Evolutionary conservation across 176 grass and related monocot species (phyloP), one percentile per base, ranked within the genome.

Genomic region (Carex cristatella): DNA sequence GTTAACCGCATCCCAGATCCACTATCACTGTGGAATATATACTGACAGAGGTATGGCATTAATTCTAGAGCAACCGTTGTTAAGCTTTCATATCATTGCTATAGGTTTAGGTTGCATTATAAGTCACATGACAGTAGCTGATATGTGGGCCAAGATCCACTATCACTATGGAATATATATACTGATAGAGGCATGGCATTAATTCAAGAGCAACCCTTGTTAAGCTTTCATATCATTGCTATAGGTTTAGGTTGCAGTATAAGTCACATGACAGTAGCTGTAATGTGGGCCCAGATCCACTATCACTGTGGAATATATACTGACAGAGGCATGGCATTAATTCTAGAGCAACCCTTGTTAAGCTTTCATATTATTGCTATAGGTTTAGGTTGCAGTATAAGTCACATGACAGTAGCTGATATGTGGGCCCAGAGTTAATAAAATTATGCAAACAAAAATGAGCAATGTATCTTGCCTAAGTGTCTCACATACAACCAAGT

Each of bases 401-500:
- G 10, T 53, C 19, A 74, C 18, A 84, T 1, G 5, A 5, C 12
- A 70, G 7, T 55, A 1, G 6, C 46, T 72, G 12, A 10, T 18
- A 61, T 1, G 46, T 76, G 46, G 19, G 27, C 4, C n/a, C 13
- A 42, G 31, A 75, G 4, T 55, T 19, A 2, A 69, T 11, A 46
- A 30, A 7, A 74, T 59, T 73, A 3, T 53, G 3, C 15, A 79
- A 10, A 79, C 0, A 56, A 57, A 79, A 58, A 56, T 3, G 9
- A n/a, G 60, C 16, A 55, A 32, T n/a, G 2, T 28, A 18, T 5
- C 27, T 64, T 84, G 90, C 94, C 61, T 70, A 4, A 0, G 12
- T 0, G 92, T 61, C 84, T 97, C 94, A 65, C 87, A 97, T 23
- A 97, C 86, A 9, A 97, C 73, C 53, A 97, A 37, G 89, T 92